Evolutionary conservation across 1,284 basidiomycete species (phyloP).

Genomic region (Termitomyces sp.): DNA sequence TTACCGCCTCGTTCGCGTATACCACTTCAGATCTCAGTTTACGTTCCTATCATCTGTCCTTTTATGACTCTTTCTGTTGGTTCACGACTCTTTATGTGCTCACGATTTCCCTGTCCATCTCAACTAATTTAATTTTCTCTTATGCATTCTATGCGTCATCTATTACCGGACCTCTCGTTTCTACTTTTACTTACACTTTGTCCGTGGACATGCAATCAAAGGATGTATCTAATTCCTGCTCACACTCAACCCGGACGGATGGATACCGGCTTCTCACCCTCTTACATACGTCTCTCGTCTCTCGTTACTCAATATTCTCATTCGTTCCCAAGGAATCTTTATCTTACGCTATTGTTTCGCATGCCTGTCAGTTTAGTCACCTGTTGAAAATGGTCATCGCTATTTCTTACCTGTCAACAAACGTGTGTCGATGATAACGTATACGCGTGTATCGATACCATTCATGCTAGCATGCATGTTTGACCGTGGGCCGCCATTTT

Average conservation of each 20-base stretch:
- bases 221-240: background rate
- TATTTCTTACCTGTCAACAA: background rate
- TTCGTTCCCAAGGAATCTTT: background rate
- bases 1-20: background rate
- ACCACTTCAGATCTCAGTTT: background rate
- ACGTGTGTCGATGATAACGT: background rate
- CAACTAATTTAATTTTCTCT: background rate
- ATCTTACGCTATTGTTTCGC: background rate
- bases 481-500: background rate
- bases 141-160: background rate
- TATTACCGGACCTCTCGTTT: background rate
- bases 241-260: background rate
- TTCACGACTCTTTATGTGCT: slow-evolving; percentile 2
- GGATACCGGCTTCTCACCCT: slow-evolving; percentile 5
- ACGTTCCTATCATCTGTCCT: background rate
- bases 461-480: slow-evolving; percentile 1
- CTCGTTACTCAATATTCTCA: background rate
- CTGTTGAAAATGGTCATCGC: background rate
- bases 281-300: background rate
- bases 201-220: background rate
- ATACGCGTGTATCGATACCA: too few species aligned
- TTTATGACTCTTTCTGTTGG: background rate
- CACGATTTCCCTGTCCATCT: background rate
- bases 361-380: background rate
- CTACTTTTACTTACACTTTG: background rate